Percentiles rank a stretch among this genome's conserved stretches.
phyloP scores from a whole-genome alignment of 2,329 filamentous ascomycete genomes.

The Aschersonia sp. region DNA sequence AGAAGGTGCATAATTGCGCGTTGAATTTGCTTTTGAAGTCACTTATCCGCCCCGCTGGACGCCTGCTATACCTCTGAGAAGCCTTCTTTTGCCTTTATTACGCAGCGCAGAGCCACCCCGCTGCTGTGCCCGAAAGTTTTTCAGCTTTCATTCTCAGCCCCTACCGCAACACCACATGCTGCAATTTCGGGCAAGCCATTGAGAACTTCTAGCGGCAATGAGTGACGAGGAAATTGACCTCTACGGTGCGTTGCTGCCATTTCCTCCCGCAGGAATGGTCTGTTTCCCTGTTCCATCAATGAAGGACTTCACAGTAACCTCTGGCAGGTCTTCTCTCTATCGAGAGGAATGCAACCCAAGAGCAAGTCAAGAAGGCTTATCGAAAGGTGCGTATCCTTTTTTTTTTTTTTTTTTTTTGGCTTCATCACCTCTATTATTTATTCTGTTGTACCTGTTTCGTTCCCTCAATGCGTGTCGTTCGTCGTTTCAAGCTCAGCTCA shows the following conservation, averaged over 20 bases:
- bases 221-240: constrained; percentile 38
- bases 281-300: too few relatives aligned
- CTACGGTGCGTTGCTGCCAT: constrained; percentile 34
- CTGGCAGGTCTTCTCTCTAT: constrained; percentile 63
- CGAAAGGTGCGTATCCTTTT: constrained; percentile 56
- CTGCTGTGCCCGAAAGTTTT: neutral
- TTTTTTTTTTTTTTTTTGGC: neutral
- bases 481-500: constrained; percentile 1
- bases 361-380: constrained; percentile 90
- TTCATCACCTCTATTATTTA: too few relatives aligned
- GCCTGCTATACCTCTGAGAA: too few relatives aligned
- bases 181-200: constrained; percentile 8
- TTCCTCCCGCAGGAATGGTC: neutral
- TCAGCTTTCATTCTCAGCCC: neutral
- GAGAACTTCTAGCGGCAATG: constrained; percentile 4
- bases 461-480: too few relatives aligned
- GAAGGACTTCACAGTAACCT: constrained; percentile 1
- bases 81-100: too few relatives aligned
- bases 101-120: neutral
- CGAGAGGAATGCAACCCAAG: constrained; percentile 53
- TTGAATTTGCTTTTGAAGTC: too few relatives aligned
- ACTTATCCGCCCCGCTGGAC: too few relatives aligned
- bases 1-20: too few relatives aligned
- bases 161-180: neutral
- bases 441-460: too few relatives aligned